Evolutionary conservation across 495 filamentous ascomycete genomes (phyloP).

Genomic region (Rusavskia elegans): DNA sequence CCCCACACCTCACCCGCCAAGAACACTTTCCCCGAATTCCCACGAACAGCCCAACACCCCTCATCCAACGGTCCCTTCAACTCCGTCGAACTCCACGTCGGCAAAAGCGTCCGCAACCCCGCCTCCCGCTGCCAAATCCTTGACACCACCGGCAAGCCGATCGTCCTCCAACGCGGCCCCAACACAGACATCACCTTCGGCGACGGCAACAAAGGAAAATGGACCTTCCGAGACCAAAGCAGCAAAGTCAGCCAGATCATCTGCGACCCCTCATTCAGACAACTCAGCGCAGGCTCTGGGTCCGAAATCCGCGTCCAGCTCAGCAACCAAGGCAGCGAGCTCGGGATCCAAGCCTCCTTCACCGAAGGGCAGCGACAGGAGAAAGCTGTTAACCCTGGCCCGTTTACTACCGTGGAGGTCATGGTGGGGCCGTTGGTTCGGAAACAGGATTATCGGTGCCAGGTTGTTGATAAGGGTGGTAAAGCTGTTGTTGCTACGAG

Average conservation of each 20-base stretch:
- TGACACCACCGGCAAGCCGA: neutral
- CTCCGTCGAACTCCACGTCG: neutral
- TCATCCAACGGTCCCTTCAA: neutral
- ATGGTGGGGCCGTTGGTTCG: neutral
- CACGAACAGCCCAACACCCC: neutral
- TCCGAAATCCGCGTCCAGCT: slow-evolving; percentile 1
- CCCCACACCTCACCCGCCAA: neutral
- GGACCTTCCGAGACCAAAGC: neutral
- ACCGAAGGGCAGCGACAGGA: neutral
- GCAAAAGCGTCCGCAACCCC: neutral
- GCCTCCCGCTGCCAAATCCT: slow-evolving; percentile 7
- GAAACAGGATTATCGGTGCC: slow-evolving; percentile 3
- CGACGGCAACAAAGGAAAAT: slow-evolving; percentile 1
- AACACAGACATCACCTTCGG: slow-evolving; percentile 5
- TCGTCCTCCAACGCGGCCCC: slow-evolving; percentile 1
- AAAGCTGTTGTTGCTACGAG: neutral
- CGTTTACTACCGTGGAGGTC: slow-evolving; percentile 1
- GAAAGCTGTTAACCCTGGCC: neutral
- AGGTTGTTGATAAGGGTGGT: neutral
- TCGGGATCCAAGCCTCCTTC: neutral
- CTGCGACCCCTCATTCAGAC: slow-evolving; percentile 1
- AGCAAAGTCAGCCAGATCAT: slow-evolving; percentile 1
- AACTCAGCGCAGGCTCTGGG: neutral
- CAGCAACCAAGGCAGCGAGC: neutral
- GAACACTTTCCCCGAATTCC: neutral